Conservation (phyloP, 2,329 filamentous ascomycete species). For the Exophiala viscosa region DNA sequence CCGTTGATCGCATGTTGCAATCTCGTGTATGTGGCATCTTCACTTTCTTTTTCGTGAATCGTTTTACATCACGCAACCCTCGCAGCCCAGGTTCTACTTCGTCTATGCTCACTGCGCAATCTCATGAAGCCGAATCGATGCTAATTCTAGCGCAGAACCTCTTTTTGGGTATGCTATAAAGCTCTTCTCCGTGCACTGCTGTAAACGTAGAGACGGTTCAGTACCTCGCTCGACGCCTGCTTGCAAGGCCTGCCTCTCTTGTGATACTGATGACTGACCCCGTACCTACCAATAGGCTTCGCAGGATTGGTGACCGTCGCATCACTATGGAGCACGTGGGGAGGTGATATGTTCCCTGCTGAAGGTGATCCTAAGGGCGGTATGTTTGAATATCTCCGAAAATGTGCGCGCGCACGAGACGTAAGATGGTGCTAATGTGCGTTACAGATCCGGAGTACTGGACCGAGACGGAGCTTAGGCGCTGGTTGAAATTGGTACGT, state of each 20-base stretch:
- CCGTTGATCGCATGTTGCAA: conserved; percentile 64
- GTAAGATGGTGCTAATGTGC: conserved; percentile 9
- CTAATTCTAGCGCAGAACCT: conserved; percentile 42
- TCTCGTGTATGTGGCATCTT: conserved; percentile 56
- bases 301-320: conserved; percentile 76
- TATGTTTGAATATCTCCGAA: conserved; percentile 44
- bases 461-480: conserved; percentile 73
- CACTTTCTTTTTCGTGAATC: not conserved
- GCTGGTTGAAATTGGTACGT: conserved; percentile 78
- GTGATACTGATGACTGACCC: conserved; percentile 1
- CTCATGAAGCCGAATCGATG: no score
- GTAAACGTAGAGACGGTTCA: not conserved
- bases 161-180: conserved; percentile 56
- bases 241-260: not conserved
- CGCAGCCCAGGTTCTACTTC: no score
- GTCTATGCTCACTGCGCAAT: no score
- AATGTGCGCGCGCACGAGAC: not conserved
- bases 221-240: not conserved
- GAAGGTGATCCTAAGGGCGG: conserved; percentile 73
- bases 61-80: not conserved
- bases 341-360: conserved; percentile 75
- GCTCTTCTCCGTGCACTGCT: not conserved
- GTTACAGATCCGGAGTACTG: conserved; percentile 61
- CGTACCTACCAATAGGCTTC: conserved; percentile 59
- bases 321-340: conserved; percentile 81